Evolutionary conservation across 768 basidiomycete genomes (phyloP), one percentile per base, ranked within the genome.

Genomic region (Gloeostereum incarnatum): DNA sequence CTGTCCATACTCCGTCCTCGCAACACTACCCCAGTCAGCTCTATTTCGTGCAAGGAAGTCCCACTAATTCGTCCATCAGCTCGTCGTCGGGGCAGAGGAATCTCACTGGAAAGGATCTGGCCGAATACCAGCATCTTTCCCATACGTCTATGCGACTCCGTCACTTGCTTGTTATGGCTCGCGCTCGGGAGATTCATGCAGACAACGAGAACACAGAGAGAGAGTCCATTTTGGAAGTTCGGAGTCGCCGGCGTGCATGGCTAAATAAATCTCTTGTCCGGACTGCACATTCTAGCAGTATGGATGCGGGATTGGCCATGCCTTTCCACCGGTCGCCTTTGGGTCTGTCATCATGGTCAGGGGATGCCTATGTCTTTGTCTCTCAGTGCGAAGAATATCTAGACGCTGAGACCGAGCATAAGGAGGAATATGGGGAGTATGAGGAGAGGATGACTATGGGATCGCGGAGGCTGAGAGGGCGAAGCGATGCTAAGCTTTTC

Each of bases 191-290:
- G 22, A 57, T 53, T 31, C 61, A 60, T 35, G 57, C 55, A 32
- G 61, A 56, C 35, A 62, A 56, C 42, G 70, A 62, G 47, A 51
- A 61, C 23, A 53, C 53, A 26, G 62, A 59, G 17, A 67, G 63
- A 25, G 61, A 64, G 19, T 54, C 59, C 11, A 54, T 73, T 5
- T 59, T 84, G 17, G 78, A 80, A 52, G 63, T 73, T 27, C 70
- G 69, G 44, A 71, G 73, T 23, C 65, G 73, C 26, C 66, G 83
- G 21, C 65, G 80, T 7, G 82, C 82, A 5, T 86, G 82, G 82
- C 63, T 73, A 38, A 73, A 73, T 44, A 61, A 68, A 24, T 64
- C 66, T 14, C 62, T 71, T 42, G 50, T 66, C 35, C 57, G 59
- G 35, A 33, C 33, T 5, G 36, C 40, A 3, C 18, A 27, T 17